These are phyloP conservation scores for Ilex asprella DNA, from an alignment of 257 asterid species.

Conservation along the genomic window DNA sequence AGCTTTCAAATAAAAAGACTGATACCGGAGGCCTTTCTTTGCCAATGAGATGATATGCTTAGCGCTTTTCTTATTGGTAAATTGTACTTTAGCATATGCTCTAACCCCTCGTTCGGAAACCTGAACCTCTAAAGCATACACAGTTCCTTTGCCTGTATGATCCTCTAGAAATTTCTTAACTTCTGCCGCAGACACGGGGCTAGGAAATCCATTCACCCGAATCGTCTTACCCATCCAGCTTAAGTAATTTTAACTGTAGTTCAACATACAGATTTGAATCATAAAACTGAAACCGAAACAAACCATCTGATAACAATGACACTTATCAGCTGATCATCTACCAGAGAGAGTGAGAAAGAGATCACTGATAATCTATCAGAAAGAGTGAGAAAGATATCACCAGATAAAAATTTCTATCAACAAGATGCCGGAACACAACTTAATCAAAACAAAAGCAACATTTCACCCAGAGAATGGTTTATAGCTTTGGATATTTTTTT, in stretches of 20 bases:
- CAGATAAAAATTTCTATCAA: no score
- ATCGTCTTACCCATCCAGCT: constrained; percentile 26
- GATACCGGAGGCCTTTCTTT: constrained; percentile 30
- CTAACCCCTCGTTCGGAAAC: constrained; percentile 30
- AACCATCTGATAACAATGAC: no score
- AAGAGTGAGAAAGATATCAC: no score
- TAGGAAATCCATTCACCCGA: constrained; percentile 49
- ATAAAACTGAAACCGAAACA: no score
- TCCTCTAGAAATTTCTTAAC: constrained; percentile 36
- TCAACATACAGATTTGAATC: no score
- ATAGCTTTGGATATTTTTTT: no score
- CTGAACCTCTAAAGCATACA: constrained; percentile 58
- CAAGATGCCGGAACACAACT: no score
- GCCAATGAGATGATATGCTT: constrained; percentile 31
- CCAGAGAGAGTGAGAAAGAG: no score
- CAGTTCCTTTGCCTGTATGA: constrained; percentile 34
- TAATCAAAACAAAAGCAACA: no score
- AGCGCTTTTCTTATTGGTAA: constrained; percentile 21
- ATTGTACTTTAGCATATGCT: constrained; percentile 72
- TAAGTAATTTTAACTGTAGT: not conserved
- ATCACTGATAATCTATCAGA: no score
- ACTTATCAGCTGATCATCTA: no score
- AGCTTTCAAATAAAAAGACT: constrained; percentile 48
- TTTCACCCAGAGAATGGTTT: no score
- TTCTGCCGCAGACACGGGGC: constrained; percentile 25